A percentile compares a stretch with the other conserved stretches of the same genome.
phyloP scores from a whole-genome alignment of 768 basidiomycete species.

The Suillus discolor region DNA sequence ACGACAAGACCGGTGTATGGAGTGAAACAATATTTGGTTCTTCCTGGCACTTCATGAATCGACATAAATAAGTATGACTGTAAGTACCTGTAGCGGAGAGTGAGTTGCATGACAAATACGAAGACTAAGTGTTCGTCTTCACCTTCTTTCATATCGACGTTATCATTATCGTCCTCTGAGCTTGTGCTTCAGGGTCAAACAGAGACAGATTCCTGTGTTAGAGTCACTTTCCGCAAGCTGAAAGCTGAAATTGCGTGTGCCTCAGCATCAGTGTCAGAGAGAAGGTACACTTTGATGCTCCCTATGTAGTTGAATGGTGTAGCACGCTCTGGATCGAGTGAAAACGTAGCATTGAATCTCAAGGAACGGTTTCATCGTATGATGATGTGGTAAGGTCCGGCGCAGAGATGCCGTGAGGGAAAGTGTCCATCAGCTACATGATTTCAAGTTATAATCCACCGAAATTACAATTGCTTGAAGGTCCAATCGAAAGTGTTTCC shows the following conservation, averaged over 20 bases:
- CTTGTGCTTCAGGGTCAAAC: constrained; percentile 50
- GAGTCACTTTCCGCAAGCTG: constrained; percentile 37
- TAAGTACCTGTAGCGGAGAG: too few relatives aligned
- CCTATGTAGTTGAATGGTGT: constrained; percentile 68
- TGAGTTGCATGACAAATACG: constrained; percentile 16
- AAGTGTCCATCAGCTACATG: constrained; percentile 47
- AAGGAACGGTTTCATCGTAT: constrained; percentile 56
- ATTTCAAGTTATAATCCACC: too few relatives aligned
- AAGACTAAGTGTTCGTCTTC: too few relatives aligned
- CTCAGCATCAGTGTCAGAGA: constrained; percentile 74
- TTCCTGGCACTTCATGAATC: too few relatives aligned
- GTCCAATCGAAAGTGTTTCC: too few relatives aligned
- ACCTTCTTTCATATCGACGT: too few relatives aligned
- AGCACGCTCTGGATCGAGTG: constrained; percentile 22
- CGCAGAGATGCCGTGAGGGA: constrained; percentile 34
- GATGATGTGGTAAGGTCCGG: constrained; percentile 43
- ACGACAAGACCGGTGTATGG: too few relatives aligned
- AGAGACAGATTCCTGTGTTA: constrained; percentile 43
- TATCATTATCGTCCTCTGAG: constrained; percentile 38
- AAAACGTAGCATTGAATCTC: constrained; percentile 55
- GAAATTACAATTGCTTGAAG: too few relatives aligned
- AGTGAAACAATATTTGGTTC: too few relatives aligned
- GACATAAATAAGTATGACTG: too few relatives aligned
- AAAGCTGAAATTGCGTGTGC: constrained; percentile 55
- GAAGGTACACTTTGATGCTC: constrained; percentile 72